Conservation (phyloP, 495 filamentous ascomycete species). For the Penicillium argentinense region DNA sequence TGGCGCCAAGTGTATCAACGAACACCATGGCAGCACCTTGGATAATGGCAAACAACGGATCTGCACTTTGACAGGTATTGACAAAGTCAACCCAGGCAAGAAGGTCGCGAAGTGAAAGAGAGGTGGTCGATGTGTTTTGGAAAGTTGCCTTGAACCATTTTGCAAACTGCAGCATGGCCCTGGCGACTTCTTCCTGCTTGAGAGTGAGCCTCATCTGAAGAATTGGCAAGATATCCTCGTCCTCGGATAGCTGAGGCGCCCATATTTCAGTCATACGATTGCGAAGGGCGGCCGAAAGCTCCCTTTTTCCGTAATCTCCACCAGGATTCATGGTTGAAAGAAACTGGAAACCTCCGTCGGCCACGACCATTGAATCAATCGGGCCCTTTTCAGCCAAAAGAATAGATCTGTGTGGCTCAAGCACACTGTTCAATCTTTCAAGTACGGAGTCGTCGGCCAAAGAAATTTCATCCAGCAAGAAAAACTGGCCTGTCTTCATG, state of each 20-base stretch:
- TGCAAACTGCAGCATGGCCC: constrained; percentile 77
- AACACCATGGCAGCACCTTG: constrained; percentile 96
- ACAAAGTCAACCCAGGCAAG: constrained; percentile 93
- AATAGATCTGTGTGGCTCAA: constrained; percentile 83
- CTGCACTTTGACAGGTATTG: constrained; percentile 56
- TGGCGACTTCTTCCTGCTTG: constrained; percentile 41
- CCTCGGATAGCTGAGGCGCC: constrained; percentile 80
- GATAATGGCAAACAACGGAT: constrained; percentile 59
- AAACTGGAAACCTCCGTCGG: constrained; percentile 86
- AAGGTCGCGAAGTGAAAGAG: constrained; percentile 85
- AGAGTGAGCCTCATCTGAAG: constrained; percentile 70
- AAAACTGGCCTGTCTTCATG: constrained; percentile 87
- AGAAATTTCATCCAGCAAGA: constrained; percentile 96
- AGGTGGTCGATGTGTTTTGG: constrained; percentile 65
- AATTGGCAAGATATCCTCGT: constrained; percentile 84
- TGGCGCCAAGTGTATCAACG: constrained; percentile 91
- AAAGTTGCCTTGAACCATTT: constrained; percentile 87
- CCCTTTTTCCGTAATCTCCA: constrained; percentile 95
- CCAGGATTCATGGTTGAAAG: constrained; percentile 99
- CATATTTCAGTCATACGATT: constrained; percentile 99
- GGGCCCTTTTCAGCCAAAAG: constrained; percentile 92
- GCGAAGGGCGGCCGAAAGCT: constrained; percentile 90
- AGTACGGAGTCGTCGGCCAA: constrained; percentile 97
- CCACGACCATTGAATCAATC: constrained; percentile 73
- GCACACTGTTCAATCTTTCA: constrained; percentile 95